These are phyloP conservation scores for Solanum ahanhuiri DNA, from an alignment of 257 asterid species.

Conservation along the genomic window DNA sequence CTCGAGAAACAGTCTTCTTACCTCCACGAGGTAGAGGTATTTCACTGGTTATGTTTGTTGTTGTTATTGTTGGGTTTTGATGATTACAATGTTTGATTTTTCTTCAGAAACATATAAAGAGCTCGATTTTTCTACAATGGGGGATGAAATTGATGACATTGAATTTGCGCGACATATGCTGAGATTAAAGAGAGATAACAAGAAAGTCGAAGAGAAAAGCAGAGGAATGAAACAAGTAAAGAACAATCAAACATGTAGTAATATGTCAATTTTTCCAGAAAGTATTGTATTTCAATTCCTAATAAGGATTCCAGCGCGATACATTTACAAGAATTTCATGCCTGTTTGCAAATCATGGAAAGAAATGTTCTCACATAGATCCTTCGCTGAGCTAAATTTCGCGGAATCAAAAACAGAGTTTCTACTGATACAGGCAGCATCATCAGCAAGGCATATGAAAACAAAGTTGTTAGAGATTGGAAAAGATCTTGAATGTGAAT, in stretches of 20 bases:
- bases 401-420: background rate
- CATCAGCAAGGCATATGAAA: background rate
- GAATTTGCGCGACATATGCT: background rate
- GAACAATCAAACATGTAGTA: background rate
- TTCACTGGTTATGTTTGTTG: too few relatives aligned
- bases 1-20: too few relatives aligned
- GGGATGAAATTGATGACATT: background rate
- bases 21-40: too few relatives aligned
- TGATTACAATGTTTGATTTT: too few relatives aligned
- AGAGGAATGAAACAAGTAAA: background rate
- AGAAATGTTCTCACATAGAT: background rate
- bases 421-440: background rate
- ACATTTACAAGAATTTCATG: background rate
- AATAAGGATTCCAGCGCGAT: background rate
- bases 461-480: background rate
- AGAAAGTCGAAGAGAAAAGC: background rate
- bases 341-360: conserved; percentile 4
- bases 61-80: too few relatives aligned
- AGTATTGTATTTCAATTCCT: background rate
- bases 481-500: background rate
- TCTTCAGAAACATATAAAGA: too few relatives aligned
- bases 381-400: background rate
- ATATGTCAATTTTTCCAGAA: background rate
- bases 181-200: too few relatives aligned
- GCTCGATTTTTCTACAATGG: background rate